Evolutionary conservation across 768 basidiomycete species (phyloP), one percentile per base, ranked within the genome.

Genomic region (Strobilomyces dryophilus): DNA sequence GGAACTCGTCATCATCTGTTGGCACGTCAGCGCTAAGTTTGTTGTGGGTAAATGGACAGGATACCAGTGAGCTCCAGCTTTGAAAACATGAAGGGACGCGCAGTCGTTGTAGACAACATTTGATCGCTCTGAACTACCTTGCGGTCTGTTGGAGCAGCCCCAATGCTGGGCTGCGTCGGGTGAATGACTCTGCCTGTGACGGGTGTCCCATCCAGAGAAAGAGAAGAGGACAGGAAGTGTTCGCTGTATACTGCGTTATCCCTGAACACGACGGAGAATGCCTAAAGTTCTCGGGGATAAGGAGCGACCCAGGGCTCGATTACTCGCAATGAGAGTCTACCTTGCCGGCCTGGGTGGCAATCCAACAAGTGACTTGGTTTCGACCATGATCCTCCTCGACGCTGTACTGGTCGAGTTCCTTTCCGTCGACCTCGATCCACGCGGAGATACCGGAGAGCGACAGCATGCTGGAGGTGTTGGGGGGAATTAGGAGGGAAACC

Each of bases 31-130:
- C 24, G 29, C 31, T 17, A 35, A 35, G 2, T 9, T 4, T 27
- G 21, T 15, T 24, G 17, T n/a, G 4, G 12, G 32, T 32, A 26
- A 20, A 10, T 12, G 0, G 18, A 40, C 41, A 37, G 43, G 31
- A 49, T 67, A 71, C 69, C 67, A 1, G 67, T 69, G 3, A 63
- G 53, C 21, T 63, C 63, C 3, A 71, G 45, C 42, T 57, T 65
- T 5, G 67, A 61, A 45, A 69, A 69, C 35, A 58, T 14, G 47
- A 69, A 69, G 18, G 61, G 49, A 14, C 60, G 57, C 1, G 40
- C 41, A 11, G 63, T 47, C 11, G 61, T 65, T 17, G 18, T 27
- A n/a, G 67, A 60, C 27, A 57, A 12, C 4, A 4, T 0, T 29
- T 43, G 55, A 20, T 29, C 26, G 1, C 6, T 58, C 24, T 57